phyloP scores from a whole-genome alignment of 2,329 filamentous ascomycete species.

The Dactylellina leptospora region DNA sequence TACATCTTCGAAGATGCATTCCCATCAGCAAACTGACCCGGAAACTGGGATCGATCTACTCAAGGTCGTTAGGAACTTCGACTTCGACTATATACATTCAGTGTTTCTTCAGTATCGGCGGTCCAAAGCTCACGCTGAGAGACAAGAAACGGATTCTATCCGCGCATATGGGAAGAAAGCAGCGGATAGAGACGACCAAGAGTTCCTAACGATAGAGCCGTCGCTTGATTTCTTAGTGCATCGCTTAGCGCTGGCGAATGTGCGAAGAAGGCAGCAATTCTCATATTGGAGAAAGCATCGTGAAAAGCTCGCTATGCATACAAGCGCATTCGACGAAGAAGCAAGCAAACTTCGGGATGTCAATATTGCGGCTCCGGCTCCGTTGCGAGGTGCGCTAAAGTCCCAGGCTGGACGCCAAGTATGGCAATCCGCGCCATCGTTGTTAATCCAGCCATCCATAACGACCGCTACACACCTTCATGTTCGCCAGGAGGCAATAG shows the following conservation, averaged over 20 bases:
- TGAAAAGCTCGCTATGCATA: slow-evolving; percentile 38
- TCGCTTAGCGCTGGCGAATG: slow-evolving; percentile 31
- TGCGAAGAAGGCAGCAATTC: slow-evolving; percentile 31
- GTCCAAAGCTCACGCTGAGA: slow-evolving; percentile 2
- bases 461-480: slow-evolving; percentile 42
- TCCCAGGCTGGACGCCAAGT: no score
- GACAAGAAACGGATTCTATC: not conserved
- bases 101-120: slow-evolving; percentile 30
- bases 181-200: not conserved
- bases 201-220: not conserved
- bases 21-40: slow-evolving; percentile 28
- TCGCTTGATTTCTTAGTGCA: slow-evolving; percentile 1
- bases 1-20: slow-evolving; percentile 25
- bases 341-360: not conserved
- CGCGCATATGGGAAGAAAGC: not conserved
- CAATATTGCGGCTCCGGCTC: not conserved
- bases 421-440: no score
- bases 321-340: not conserved
- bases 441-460: slow-evolving; percentile 11
- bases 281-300: slow-evolving; percentile 46
- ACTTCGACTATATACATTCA: slow-evolving; percentile 29
- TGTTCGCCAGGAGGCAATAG: not conserved
- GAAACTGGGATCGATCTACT: slow-evolving; percentile 24
- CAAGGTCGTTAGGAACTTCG: slow-evolving; percentile 7
- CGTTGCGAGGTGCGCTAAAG: not conserved